Base-by-base conservation (phyloP, 192 early-diverging fungal species). In the Spizellomyces sp. region DNA sequence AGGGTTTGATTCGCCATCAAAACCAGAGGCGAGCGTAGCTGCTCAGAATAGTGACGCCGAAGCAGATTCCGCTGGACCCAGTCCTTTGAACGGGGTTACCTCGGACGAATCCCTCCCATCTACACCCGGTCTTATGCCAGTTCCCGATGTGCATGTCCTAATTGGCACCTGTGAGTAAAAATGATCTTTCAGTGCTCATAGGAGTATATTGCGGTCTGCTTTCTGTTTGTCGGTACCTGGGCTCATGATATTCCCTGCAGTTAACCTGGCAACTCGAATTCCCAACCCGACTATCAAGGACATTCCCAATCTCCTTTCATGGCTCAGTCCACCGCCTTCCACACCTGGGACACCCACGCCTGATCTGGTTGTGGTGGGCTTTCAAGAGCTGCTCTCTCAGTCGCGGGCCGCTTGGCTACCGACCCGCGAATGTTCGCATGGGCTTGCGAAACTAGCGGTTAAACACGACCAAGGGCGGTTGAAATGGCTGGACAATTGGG, bases 321-420 rank as follows among this genome's bases (percentile, higher is more conserved):
- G 70, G 70, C 62, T 72, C 6, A 15, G 19, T 6, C 68, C 68
- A 15, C 66, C 66, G 8, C 9, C 10, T 1, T 12, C 46, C 9
- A n/a, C 50, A 2, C 2, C 50, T 19, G 17, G 17, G 4, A 54
- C 64, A 14, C 59, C 54, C 8, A 46, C 43, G 12, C 79, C 79
- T 19, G 76, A 80, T 55, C 54, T 80, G 5, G 75, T 80, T 14
- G 77, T 64, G 12, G 41, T 80, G 4, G 79, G 79, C n/a, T 75
- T 80, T 50, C 79, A 80, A 50, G 79, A 80, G 62, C 36, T 80
- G 8, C 12, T 75, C 6, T 67, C 75, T 27, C 79, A 80, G 62
- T 22, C 22, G 8, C 9, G 36, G n/a, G 75, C 75, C 15, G 52
- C 70, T 14, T 17, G 45, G 4, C 44, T 69, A 9, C 62, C 73